Percentiles rank a stretch among this genome's conserved stretches.
Evolutionary conservation across 1,284 basidiomycete genomes (phyloP).

Genomic region (Cryptococcus floricola): DNA sequence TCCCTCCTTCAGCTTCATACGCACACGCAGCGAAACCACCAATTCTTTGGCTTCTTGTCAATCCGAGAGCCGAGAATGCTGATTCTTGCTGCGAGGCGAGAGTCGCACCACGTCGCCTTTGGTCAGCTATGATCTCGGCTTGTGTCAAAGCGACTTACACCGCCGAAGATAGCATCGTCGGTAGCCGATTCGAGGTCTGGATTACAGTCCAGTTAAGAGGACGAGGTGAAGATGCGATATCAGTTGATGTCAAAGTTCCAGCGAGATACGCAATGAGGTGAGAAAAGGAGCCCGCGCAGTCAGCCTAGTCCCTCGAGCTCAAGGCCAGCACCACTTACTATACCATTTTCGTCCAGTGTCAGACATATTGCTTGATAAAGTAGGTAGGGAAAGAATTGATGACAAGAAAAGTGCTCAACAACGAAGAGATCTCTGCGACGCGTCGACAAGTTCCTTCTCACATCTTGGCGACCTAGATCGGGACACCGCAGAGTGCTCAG

Average conservation of each 20-base stretch:
- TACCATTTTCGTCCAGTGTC: background rate
- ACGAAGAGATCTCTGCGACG: too few species aligned
- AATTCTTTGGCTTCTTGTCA: conserved; percentile 72
- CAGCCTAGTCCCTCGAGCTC: background rate
- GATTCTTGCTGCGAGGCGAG: conserved; percentile 56
- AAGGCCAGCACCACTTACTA: conserved; percentile 20
- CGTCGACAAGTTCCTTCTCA: too few species aligned
- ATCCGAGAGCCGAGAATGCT: conserved; percentile 70
- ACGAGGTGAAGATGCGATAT: background rate
- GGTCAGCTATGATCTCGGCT: background rate
- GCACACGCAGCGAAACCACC: conserved; percentile 79
- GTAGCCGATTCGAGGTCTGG: conserved; percentile 39
- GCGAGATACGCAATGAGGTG: background rate
- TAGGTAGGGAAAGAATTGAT: too few species aligned
- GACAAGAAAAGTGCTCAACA: too few species aligned
- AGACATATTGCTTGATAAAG: too few species aligned
- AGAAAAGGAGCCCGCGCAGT: background rate
- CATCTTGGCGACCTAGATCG: too few species aligned
- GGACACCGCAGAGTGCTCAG: too few species aligned
- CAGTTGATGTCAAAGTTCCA: background rate
- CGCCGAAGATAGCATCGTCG: conserved; percentile 44
- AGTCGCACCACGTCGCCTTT: too few species aligned
- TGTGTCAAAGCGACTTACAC: conserved; percentile 24
- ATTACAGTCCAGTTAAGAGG: background rate
- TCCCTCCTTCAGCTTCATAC: conserved; percentile 29